Evolutionary conservation across 2,329 filamentous ascomycete genomes (phyloP).

Genomic region (Fonsecaea nubica): DNA sequence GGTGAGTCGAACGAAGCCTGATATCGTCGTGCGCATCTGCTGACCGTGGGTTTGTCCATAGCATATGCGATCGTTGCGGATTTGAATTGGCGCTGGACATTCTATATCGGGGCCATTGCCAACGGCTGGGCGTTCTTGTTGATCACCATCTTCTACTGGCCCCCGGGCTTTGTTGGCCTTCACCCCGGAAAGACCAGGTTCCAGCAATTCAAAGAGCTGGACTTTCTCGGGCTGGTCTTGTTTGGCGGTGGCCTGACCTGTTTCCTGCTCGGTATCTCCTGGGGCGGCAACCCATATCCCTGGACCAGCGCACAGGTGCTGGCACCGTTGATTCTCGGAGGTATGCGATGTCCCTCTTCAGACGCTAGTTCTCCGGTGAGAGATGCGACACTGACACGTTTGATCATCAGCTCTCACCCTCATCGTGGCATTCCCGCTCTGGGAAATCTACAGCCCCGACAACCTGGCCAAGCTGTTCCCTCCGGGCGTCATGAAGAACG

Average conservation of each 20-base stretch:
- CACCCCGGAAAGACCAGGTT: constrained; percentile 44
- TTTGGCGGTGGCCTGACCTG: constrained; percentile 50
- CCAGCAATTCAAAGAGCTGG: constrained; percentile 53
- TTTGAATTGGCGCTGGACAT: constrained; percentile 57
- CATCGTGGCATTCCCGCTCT: constrained; percentile 21
- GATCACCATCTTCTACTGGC: constrained; percentile 56
- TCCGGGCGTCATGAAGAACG: constrained; percentile 4
- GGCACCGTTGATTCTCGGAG: constrained; percentile 47
- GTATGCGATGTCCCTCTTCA: constrained; percentile 28
- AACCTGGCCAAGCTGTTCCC: constrained; percentile 23
- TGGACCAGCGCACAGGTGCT: constrained; percentile 51
- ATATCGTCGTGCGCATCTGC: neutral
- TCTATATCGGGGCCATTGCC: constrained; percentile 42
- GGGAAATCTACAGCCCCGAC: constrained; percentile 21
- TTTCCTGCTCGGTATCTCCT: constrained; percentile 53
- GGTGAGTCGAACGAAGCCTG: neutral
- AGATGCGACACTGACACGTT: neutral
- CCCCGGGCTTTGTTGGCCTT: constrained; percentile 54
- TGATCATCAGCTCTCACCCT: neutral
- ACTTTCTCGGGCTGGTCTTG: constrained; percentile 54
- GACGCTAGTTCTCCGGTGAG: neutral
- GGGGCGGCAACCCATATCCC: constrained; percentile 50
- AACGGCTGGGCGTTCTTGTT: constrained; percentile 37
- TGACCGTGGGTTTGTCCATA: neutral
- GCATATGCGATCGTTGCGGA: constrained; percentile 14